Evolutionary conservation across 1,139 yeast genomes (phyloP).

Genomic region (Suzukiozyma palmioleophila): DNA sequence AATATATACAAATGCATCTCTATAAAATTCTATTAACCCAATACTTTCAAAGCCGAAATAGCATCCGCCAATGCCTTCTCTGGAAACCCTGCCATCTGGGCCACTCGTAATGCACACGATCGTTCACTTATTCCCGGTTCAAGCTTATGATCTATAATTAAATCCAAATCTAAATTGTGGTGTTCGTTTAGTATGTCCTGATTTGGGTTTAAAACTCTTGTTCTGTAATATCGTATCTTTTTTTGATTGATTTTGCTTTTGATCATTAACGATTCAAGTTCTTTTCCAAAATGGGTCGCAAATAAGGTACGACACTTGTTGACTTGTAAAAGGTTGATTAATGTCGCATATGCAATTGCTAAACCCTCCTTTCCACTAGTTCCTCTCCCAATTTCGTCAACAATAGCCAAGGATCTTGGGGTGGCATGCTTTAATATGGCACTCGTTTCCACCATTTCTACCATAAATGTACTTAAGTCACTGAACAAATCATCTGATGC

Average conservation of each 20-base stretch:
- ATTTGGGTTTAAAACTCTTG: conserved; percentile 33
- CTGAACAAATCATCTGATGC: conserved; percentile 87
- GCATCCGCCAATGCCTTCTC: conserved; percentile 52
- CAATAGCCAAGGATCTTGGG: conserved; percentile 68
- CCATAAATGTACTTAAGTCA: conserved; percentile 93
- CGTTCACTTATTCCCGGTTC: conserved; percentile 68
- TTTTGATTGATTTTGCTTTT: conserved; percentile 24
- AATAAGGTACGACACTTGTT: conserved; percentile 76
- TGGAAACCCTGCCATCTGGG: conserved; percentile 83
- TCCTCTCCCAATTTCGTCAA: conserved; percentile 97
- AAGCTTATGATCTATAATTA: conserved; percentile 59
- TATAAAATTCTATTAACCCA: conserved; percentile 3
- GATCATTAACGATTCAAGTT: conserved; percentile 37
- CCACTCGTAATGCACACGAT: conserved; percentile 85
- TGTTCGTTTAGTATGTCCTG: neutral
- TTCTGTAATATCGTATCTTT: conserved; percentile 45
- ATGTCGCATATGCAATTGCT: conserved; percentile 82
- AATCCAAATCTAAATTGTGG: conserved; percentile 9
- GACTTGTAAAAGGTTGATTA: conserved; percentile 49
- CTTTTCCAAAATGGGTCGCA: conserved; percentile 91
- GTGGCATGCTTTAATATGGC: conserved; percentile 77
- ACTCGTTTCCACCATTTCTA: conserved; percentile 95
- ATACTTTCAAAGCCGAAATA: conserved; percentile 13
- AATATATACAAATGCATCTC: conserved; percentile 1
- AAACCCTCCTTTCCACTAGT: conserved; percentile 88